Base-by-base conservation (phyloP, 108 stramenopile genomes). In the Epithemia pelagica region DNA sequence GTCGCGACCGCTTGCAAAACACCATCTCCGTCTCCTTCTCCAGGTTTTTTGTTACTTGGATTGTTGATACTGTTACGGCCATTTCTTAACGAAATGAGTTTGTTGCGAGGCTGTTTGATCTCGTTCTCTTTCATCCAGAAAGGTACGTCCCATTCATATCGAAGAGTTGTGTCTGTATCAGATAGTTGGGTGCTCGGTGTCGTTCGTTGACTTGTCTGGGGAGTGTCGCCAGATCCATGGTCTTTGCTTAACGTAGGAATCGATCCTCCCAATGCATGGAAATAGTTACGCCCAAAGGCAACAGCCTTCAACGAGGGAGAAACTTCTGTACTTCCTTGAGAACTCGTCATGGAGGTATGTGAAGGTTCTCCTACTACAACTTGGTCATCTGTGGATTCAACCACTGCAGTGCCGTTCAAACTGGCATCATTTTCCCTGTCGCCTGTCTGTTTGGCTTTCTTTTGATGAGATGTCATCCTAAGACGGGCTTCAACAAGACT, bases 261-360 rank as follows among this genome's bases (percentile, higher is more conserved):
- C 18, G 22, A 28, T 10, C 61, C 61, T 21, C 61, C 61, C 20
- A 61, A 21, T 3, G 61, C 30, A 31, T 61, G 61, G 28, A 61
- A 61, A 26, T 61, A 61, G 28, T 61, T 61, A 3, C 61, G 28
- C 28, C 61, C 61, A 31, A 61, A 61, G 20, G 56, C 56, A 7
- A 58, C 56, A 7, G 56, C 56, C 37, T 46, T 46, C 10, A 46
- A 46, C 10, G 10, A 46, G 10, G 37, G 15, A 15, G 37, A 46
- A 15, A 46, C n/a, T n/a, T n/a, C n/a, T n/a, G n/a, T n/a, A n/a
- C n/a, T n/a, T n/a, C n/a, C n/a, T n/a, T n/a, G n/a, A n/a, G n/a
- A n/a, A n/a, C n/a, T n/a, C n/a, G n/a, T n/a, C n/a, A n/a, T n/a
- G n/a, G n/a, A n/a, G n/a, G n/a, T n/a, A n/a, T n/a, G n/a, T n/a